These are phyloP conservation scores for Boehmeria nivea DNA, from an alignment of 306 rosid genomes.

Conservation along the genomic window DNA sequence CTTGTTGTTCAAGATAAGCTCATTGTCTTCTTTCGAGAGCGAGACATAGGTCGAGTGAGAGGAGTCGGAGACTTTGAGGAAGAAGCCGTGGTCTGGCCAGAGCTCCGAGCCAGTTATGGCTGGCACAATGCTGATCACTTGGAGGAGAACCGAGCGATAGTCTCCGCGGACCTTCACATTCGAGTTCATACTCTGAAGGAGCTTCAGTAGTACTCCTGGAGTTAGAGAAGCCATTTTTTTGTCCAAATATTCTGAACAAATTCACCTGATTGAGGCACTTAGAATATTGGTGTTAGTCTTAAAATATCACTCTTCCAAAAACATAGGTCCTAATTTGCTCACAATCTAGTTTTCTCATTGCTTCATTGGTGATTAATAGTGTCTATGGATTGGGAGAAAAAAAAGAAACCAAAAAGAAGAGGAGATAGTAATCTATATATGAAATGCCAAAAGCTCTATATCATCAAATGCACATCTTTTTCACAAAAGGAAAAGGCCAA, in stretches of 20 bases:
- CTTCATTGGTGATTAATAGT: no score
- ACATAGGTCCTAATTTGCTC: neutral
- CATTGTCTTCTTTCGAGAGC: slow-evolving; percentile 70
- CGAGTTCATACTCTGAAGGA: slow-evolving; percentile 68
- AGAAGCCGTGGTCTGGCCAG: slow-evolving; percentile 92
- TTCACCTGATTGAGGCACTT: slow-evolving; percentile 16
- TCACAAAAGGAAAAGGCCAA: no score
- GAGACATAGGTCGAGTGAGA: slow-evolving; percentile 84
- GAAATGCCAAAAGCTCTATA: no score
- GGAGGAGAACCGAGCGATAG: slow-evolving; percentile 75
- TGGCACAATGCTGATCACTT: slow-evolving; percentile 84
- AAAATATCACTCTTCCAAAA: neutral
- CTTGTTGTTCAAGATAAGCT: slow-evolving; percentile 74
- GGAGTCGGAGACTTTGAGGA: slow-evolving; percentile 84
- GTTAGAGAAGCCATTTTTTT: slow-evolving; percentile 71
- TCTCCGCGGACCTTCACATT: slow-evolving; percentile 72
- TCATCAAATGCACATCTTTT: no score
- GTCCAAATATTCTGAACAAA: slow-evolving; percentile 7
- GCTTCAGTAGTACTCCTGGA: slow-evolving; percentile 83
- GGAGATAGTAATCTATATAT: no score
- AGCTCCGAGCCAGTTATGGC: slow-evolving; percentile 79
- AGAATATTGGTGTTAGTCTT: slow-evolving; percentile 6
- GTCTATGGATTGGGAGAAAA: no score
- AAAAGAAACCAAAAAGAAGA: no score
- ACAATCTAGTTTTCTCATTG: no score